A percentile compares a stretch with the other conserved stretches of the same genome.
Conservation (phyloP, 2,329 filamentous ascomycete species). For the Colletotrichum sidae region DNA sequence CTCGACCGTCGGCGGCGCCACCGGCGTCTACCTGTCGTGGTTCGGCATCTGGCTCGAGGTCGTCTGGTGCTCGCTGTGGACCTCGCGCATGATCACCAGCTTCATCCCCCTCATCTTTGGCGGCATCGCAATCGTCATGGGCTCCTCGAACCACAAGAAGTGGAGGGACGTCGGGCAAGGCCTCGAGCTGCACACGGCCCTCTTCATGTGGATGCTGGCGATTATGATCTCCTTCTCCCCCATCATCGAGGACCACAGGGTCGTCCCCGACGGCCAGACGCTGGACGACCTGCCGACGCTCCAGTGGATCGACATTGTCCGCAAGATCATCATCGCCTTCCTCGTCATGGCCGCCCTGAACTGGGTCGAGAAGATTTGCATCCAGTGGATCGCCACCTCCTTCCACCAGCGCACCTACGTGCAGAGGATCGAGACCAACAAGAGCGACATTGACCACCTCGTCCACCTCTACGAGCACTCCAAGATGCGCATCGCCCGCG, state of each 20-base stretch:
- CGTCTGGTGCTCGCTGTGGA: slow-evolving; percentile 92
- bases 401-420: slow-evolving; percentile 94
- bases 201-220: slow-evolving; percentile 94
- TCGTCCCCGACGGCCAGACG: slow-evolving; percentile 42
- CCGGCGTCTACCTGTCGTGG: slow-evolving; percentile 85
- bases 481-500: slow-evolving; percentile 75
- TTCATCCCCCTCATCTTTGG: slow-evolving; percentile 61
- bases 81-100: slow-evolving; percentile 67
- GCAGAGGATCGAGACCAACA: slow-evolving; percentile 91
- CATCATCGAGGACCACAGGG: slow-evolving; percentile 74
- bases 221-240: slow-evolving; percentile 88
- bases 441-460: slow-evolving; percentile 80
- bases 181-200: slow-evolving; percentile 84
- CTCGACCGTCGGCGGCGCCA: slow-evolving; percentile 70
- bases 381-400: slow-evolving; percentile 92
- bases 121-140: slow-evolving; percentile 75
- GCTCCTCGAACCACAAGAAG: slow-evolving; percentile 89
- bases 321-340: slow-evolving; percentile 88
- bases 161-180: slow-evolving; percentile 91
- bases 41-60: slow-evolving; percentile 97
- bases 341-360: slow-evolving; percentile 86
- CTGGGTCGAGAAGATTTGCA: slow-evolving; percentile 90
- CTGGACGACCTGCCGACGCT: slow-evolving; percentile 56
- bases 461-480: slow-evolving; percentile 74
- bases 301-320: slow-evolving; percentile 81